Base-by-base conservation (phyloP, 305 asterid genomes). In the Fraxinus paxiana region DNA sequence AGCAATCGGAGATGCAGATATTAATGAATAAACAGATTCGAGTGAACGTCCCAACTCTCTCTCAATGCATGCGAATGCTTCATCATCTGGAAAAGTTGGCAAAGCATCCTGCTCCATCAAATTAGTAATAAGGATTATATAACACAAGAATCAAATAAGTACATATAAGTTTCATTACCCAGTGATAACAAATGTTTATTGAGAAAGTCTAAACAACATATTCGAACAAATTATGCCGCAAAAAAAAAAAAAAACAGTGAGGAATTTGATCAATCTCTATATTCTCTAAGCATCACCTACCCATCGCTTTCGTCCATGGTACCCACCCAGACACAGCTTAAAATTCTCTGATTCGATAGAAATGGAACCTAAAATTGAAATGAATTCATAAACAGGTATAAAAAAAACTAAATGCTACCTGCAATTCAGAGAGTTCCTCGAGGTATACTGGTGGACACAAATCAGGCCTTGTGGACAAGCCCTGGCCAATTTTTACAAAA, bases 41-140 rank as follows among this genome's bases (percentile, higher is more conserved):
- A 96, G 92, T 0, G 95, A 88, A n/a, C 87, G 84, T 18, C 92
- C 98, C 89, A 96, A 86, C 85, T 96, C 97, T 86, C 79, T 90
- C 93, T 96, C 99, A 78, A 96, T 92, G 82, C 98, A 94, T 17
- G 94, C 67, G 89, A 96, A 92, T 54, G 99, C 99, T 84, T 93
- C 98, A 41, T 86, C 89, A 74, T 96, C 98, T 22, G 98, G 98
- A 88, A 96, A 96, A n/a, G 99, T 94, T 24, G 99, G 99, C 90
- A 96, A 86, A 48, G 99, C 97, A 91, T 96, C 99, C 98, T 95
- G 86, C 75, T 73, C 82, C 83, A 72, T 46, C 48, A 73, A 8
- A 73, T 15, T 15, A 12, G 15, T 12, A 31, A 73, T 56, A 33
- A 77, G 48, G 35, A 20, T 46, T 22, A 65, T 61, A 73, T n/a